Conservation (phyloP, 106 monocot genomes). For the Phalaenopsis aphrodite region DNA sequence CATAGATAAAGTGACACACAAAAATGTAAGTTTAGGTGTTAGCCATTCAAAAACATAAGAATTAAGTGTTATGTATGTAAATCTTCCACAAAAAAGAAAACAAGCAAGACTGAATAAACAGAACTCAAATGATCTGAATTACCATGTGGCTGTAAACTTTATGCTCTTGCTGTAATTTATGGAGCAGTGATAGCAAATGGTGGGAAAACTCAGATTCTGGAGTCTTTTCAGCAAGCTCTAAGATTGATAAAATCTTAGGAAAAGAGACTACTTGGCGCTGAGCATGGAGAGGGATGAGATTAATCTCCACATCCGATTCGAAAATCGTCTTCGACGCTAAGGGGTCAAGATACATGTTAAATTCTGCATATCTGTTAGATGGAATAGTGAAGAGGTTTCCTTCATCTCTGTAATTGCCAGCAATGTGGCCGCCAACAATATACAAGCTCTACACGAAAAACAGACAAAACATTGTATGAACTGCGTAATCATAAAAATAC, state of each 20-base stretch:
- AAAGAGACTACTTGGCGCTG: constrained; percentile 56
- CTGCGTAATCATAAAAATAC: not conserved
- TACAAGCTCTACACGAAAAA: constrained; percentile 46
- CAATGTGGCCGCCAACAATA: constrained; percentile 72
- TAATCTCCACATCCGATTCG: constrained; percentile 53
- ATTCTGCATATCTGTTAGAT: constrained; percentile 70
- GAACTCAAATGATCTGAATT: not conserved
- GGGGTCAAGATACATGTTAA: constrained; percentile 94
- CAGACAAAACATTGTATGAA: not conserved
- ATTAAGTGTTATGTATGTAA: too few species aligned
- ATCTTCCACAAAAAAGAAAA: too few species aligned
- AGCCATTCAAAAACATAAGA: too few species aligned
- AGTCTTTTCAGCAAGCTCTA: constrained; percentile 27
- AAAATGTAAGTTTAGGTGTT: too few species aligned
- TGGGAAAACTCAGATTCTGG: constrained; percentile 53
- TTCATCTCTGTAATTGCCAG: constrained; percentile 13
- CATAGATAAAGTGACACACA: too few species aligned
- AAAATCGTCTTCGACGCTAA: constrained; percentile 66
- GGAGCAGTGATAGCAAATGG: constrained; percentile 41
- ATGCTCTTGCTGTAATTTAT: constrained; percentile 33
- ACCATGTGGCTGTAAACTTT: constrained; percentile 56
- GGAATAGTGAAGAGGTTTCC: constrained; percentile 77
- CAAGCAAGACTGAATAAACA: not conserved
- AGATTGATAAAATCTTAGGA: constrained; percentile 15
- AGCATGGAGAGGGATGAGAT: constrained; percentile 59